A percentile compares a stretch with the other conserved stretches of the same genome.
Conservation (phyloP, 768 basidiomycete species). For the Melanogaster broomeanus region DNA sequence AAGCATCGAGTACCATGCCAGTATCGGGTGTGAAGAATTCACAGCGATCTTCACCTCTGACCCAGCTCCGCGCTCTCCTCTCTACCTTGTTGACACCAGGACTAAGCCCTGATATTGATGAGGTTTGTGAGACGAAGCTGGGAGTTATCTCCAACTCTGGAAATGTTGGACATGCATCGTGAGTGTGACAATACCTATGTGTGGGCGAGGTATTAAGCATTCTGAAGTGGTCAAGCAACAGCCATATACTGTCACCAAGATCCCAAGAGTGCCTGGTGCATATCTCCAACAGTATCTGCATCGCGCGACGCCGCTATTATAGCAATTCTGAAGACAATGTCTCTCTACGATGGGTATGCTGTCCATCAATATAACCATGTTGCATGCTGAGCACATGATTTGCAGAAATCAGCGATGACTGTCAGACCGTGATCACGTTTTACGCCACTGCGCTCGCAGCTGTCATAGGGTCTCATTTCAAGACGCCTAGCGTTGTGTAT, state of each 20-base stretch:
- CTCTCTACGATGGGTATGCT: slow-evolving; percentile 68
- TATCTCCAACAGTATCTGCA: slow-evolving; percentile 72
- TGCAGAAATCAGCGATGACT: slow-evolving; percentile 68
- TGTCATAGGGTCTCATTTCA: slow-evolving; percentile 59
- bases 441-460: slow-evolving; percentile 73
- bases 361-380: neutral
- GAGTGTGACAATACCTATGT: slow-evolving; percentile 9
- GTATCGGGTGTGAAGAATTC: slow-evolving; percentile 36
- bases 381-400: neutral
- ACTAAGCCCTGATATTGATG: slow-evolving; percentile 69
- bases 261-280: slow-evolving; percentile 61
- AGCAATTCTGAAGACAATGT: slow-evolving; percentile 66
- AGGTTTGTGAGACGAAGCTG: slow-evolving; percentile 61
- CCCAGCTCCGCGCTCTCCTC: slow-evolving; percentile 59
- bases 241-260: slow-evolving; percentile 41
- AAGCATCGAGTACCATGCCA: slow-evolving; percentile 49
- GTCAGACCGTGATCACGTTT: slow-evolving; percentile 76
- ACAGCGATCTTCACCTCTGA: slow-evolving; percentile 43
- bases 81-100: slow-evolving; percentile 70
- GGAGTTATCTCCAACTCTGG: slow-evolving; percentile 42
- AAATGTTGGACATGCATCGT: slow-evolving; percentile 55
- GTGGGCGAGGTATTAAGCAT: neutral
- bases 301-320: slow-evolving; percentile 67
- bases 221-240: slow-evolving; percentile 30
- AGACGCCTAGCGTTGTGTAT: slow-evolving; percentile 68